Conservation (phyloP, 148 eudicot species). For the Chenopodium quinoa region DNA sequence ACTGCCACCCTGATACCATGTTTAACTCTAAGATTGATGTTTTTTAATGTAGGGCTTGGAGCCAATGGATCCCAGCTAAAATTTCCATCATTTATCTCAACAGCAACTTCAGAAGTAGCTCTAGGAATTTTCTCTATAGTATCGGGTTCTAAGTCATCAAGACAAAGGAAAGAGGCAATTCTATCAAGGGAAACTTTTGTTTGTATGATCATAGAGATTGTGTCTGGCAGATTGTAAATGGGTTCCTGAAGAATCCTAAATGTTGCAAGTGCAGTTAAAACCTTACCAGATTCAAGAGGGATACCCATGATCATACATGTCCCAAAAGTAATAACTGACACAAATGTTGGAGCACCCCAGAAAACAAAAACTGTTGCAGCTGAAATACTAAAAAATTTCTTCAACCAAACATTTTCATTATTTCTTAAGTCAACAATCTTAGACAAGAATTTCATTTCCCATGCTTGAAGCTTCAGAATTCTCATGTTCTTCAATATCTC, state of each 20-base stretch:
- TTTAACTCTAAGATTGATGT: slow-evolving; percentile 38
- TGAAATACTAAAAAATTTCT: slow-evolving; percentile 29
- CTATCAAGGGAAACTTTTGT: slow-evolving; percentile 57
- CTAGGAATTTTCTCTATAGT: slow-evolving; percentile 39
- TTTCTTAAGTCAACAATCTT: slow-evolving; percentile 39
- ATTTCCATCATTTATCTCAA: slow-evolving; percentile 49
- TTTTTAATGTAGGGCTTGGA: slow-evolving; percentile 39
- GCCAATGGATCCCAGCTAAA: slow-evolving; percentile 48
- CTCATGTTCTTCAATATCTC: slow-evolving; percentile 50
- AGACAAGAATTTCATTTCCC: slow-evolving; percentile 50
- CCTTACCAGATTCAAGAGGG: slow-evolving; percentile 50
- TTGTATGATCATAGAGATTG: slow-evolving; percentile 48
- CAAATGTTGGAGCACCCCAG: slow-evolving; percentile 43
- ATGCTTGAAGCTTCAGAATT: slow-evolving; percentile 49
- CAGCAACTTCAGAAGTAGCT: slow-evolving; percentile 27
- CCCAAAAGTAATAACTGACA: slow-evolving; percentile 37
- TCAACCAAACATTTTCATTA: slow-evolving; percentile 40
- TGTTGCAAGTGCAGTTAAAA: slow-evolving; percentile 48
- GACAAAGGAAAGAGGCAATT: slow-evolving; percentile 45
- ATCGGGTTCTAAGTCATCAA: slow-evolving; percentile 41
- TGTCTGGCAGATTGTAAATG: slow-evolving; percentile 47
- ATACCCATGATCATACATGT: slow-evolving; percentile 41
- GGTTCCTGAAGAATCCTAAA: slow-evolving; percentile 49
- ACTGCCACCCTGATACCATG: slow-evolving; percentile 61
- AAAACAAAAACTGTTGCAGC: slow-evolving; percentile 41